Evolutionary conservation across 305 asterid species (phyloP).

Genomic region (Rubia tinctorum): DNA sequence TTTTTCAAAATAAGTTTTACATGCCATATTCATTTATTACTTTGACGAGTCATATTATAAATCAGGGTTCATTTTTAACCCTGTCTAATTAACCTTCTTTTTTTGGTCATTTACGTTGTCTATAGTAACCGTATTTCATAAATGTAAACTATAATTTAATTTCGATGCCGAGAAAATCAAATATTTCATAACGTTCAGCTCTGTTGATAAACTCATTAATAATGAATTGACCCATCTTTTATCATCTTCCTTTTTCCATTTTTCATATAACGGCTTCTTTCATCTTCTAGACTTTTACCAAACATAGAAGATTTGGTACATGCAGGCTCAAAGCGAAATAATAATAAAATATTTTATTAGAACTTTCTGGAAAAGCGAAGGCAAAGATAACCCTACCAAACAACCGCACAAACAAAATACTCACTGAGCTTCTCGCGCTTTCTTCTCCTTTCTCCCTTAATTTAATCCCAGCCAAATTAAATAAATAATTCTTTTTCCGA

Average conservation of each 20-base stretch:
- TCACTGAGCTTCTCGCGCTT: constrained; percentile 24
- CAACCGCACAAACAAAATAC: background rate
- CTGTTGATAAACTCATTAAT: background rate
- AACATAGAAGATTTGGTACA: background rate
- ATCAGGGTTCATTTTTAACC: background rate
- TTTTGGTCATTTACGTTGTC: no score
- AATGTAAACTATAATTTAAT: no score
- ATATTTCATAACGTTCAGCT: background rate
- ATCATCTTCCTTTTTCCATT: background rate
- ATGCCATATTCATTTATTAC: no score
- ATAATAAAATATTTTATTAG: background rate
- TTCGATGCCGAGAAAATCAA: background rate
- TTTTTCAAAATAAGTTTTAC: no score
- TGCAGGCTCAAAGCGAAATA: background rate
- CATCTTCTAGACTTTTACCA: background rate
- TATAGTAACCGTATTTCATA: no score
- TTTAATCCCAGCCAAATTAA: constrained; percentile 5
- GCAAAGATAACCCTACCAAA: background rate
- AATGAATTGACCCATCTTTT: background rate
- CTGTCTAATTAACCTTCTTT: background rate
- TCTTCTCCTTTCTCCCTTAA: constrained; percentile 7
- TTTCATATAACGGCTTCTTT: background rate
- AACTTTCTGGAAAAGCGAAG: constrained; percentile 21
- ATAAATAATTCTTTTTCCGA: background rate
- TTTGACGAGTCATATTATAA: background rate